Conservation (phyloP, 257 asterid genomes). For the Parsonsia alboflavescens region DNA sequence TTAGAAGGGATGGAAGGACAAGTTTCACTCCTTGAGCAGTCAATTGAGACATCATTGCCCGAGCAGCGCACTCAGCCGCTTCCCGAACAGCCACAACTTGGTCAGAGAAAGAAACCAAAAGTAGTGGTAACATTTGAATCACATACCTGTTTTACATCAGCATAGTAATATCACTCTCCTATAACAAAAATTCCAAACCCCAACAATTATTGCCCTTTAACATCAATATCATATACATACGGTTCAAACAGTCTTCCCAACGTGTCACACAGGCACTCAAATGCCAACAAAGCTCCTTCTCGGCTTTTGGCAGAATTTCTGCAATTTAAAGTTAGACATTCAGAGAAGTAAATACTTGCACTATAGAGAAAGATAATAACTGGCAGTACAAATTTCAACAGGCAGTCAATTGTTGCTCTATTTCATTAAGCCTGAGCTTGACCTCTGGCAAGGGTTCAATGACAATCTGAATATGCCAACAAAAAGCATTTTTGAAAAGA, state of each 20-base stretch:
- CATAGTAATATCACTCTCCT: not conserved
- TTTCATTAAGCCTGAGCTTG: not conserved
- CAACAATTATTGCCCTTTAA: not conserved
- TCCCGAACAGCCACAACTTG: slow-evolving; percentile 97
- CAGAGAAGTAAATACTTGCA: slow-evolving; percentile 9
- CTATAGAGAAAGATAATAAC: not conserved
- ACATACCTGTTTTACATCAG: slow-evolving; percentile 55
- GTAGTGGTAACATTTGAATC: slow-evolving; percentile 86
- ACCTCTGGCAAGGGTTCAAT: not conserved
- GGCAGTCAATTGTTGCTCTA: not conserved
- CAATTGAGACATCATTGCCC: slow-evolving; percentile 99
- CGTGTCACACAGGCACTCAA: slow-evolving; percentile 93
- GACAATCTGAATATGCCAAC: not conserved
- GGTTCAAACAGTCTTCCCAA: slow-evolving; percentile 98
- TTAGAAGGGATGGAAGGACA: slow-evolving; percentile 93
- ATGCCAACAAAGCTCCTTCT: slow-evolving; percentile 93
- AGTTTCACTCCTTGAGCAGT: slow-evolving; percentile 97
- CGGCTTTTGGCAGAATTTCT: slow-evolving; percentile 91
- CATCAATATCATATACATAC: slow-evolving; percentile 39
- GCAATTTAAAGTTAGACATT: slow-evolving; percentile 23
- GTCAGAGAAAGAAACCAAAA: slow-evolving; percentile 88
- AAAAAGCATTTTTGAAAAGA: not conserved
- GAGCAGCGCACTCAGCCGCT: slow-evolving; percentile 99
- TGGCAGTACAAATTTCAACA: not conserved
- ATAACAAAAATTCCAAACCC: not conserved